Evolutionary conservation across 257 asterid species (phyloP).

Genomic region (Nicotiana otophora): DNA sequence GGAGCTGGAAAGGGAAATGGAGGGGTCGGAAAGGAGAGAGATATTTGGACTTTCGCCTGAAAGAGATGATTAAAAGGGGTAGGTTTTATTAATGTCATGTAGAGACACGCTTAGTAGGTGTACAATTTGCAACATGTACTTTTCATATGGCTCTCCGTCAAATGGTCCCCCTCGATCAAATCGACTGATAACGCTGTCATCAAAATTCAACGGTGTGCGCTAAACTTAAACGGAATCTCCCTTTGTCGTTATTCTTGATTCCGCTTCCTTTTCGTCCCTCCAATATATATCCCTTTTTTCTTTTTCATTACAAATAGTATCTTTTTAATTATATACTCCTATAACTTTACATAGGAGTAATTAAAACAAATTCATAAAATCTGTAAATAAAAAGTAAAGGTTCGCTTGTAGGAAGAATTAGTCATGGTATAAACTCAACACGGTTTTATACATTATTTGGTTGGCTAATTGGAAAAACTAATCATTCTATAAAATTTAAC

Average conservation of each 20-base stretch:
- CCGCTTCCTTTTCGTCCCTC: background rate
- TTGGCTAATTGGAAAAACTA: no score
- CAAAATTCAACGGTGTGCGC: background rate
- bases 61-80: constrained; percentile 1
- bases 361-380: no score
- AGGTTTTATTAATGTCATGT: constrained; percentile 5
- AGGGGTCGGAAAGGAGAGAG: background rate
- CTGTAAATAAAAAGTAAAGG: no score
- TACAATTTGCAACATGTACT: background rate
- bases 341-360: no score
- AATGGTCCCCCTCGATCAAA: constrained; percentile 20
- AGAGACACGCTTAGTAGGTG: constrained; percentile 15
- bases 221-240: background rate
- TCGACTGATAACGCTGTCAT: constrained; percentile 8
- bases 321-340: no score
- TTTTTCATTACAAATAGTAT: no score
- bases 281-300: background rate
- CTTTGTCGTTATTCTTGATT: background rate
- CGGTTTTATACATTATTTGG: no score
- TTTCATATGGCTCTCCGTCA: constrained; percentile 15
- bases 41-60: background rate
- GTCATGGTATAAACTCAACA: no score
- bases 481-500: no score
- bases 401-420: no score
- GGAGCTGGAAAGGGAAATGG: constrained; percentile 3